These are phyloP conservation scores for Tuber indicum DNA, from an alignment of 495 filamentous ascomycete genomes.

Conservation along the genomic window DNA sequence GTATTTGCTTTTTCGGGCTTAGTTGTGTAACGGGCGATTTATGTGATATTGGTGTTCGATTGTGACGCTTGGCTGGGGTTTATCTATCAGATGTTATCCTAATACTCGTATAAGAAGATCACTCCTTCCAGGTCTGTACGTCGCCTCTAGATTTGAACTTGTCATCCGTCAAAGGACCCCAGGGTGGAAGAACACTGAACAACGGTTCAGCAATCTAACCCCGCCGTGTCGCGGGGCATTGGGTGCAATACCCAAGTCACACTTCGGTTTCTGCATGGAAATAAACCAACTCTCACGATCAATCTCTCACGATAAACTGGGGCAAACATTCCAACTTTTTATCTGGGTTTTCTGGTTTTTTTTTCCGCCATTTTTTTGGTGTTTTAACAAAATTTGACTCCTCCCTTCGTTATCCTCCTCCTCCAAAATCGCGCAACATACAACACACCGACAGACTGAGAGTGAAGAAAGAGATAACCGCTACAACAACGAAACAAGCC, in stretches of 20 bases:
- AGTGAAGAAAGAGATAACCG: neutral
- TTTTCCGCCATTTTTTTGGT: neutral
- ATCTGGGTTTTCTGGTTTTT: constrained; percentile 4
- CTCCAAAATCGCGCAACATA: neutral
- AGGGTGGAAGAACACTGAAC: neutral
- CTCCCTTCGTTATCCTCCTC: neutral
- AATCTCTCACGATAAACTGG: neutral
- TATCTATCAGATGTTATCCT: neutral
- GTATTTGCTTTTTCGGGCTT: neutral
- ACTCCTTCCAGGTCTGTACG: neutral
- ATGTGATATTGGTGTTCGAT: neutral
- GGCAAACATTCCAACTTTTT: neutral
- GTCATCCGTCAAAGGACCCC: neutral
- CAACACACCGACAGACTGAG: neutral
- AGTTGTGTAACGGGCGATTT: neutral
- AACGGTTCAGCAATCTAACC: neutral
- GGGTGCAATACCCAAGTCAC: neutral
- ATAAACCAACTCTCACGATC: neutral
- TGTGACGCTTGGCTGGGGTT: neutral
- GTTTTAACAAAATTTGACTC: neutral
- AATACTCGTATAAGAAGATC: neutral
- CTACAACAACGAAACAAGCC: neutral
- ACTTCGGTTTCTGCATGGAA: neutral
- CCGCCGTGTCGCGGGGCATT: neutral
- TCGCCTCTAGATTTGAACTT: neutral